A percentile compares a stretch with the other conserved stretches of the same genome.
These are phyloP conservation scores for Colletotrichum sp. DNA, from an alignment of 2,329 filamentous ascomycete genomes.

Conservation along the genomic window DNA sequence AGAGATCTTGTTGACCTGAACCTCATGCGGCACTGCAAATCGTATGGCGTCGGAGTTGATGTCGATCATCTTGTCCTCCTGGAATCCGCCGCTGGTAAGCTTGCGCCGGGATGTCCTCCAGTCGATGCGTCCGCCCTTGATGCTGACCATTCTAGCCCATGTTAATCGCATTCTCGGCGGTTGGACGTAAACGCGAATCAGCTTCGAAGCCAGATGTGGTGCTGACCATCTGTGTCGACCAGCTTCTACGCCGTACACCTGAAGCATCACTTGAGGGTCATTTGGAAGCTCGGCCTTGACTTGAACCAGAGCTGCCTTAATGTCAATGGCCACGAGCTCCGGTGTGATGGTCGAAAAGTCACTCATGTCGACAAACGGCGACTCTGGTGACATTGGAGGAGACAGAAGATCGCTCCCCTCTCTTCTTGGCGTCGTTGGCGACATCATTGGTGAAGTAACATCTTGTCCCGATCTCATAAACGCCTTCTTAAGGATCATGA, in stretches of 20 bases:
- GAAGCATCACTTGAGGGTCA: slow-evolving; percentile 91
- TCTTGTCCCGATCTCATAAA: slow-evolving; percentile 62
- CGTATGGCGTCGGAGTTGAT: slow-evolving; percentile 85
- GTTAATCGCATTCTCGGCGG: slow-evolving; percentile 81
- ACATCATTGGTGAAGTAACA: slow-evolving; percentile 22
- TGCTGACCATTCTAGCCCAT: slow-evolving; percentile 86
- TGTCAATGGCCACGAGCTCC: slow-evolving; percentile 82
- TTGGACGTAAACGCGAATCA: slow-evolving; percentile 86
- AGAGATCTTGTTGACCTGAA: slow-evolving; percentile 88
- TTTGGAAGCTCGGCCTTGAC: slow-evolving; percentile 87
- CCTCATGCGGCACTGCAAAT: slow-evolving; percentile 86
- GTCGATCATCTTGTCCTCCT: slow-evolving; percentile 84
- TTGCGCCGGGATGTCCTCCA: slow-evolving; percentile 79
- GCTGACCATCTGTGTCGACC: slow-evolving; percentile 87
- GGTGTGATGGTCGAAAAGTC: slow-evolving; percentile 36
- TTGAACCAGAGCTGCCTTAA: slow-evolving; percentile 83
- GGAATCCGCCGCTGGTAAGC: slow-evolving; percentile 57
- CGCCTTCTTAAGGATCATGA: slow-evolving; percentile 74
- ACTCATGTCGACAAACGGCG: slow-evolving; percentile 32
- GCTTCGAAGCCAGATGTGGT: slow-evolving; percentile 78
- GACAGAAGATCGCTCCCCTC: slow-evolving; percentile 37
- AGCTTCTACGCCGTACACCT: slow-evolving; percentile 81
- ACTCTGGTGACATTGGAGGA: slow-evolving; percentile 40
- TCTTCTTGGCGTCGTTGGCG: slow-evolving; percentile 28
- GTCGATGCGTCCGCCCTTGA: slow-evolving; percentile 83